A percentile compares a stretch with the other conserved stretches of the same genome.
Conservation (phyloP, 331 rosid genomes). For the Stylosanthes scabra region DNA sequence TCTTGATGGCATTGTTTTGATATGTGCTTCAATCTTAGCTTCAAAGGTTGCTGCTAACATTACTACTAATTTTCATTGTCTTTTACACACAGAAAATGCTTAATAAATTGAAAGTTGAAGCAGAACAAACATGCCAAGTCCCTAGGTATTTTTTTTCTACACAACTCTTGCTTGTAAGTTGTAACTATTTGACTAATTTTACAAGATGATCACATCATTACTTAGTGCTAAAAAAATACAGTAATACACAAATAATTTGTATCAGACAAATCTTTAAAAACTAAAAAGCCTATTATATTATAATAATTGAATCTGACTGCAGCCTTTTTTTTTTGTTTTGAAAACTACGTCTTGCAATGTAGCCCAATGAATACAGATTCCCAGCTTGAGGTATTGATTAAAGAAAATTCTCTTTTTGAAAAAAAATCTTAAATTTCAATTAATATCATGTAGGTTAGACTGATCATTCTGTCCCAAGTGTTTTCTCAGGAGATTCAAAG, state of each 20-base stretch:
- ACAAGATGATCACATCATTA: no score
- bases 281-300: not conserved
- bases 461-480: not conserved
- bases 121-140: slow-evolving; percentile 41
- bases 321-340: not conserved
- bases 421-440: slow-evolving; percentile 1
- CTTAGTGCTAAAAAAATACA: no score
- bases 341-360: slow-evolving; percentile 32
- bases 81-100: slow-evolving; percentile 44
- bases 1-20: not conserved
- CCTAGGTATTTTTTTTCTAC: slow-evolving; percentile 45
- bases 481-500: slow-evolving; percentile 50
- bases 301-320: not conserved
- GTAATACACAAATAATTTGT: not conserved
- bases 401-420: not conserved
- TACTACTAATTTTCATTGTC: slow-evolving; percentile 15
- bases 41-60: slow-evolving; percentile 1
- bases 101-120: slow-evolving; percentile 46
- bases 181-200: not conserved
- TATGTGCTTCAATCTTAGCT: not conserved
- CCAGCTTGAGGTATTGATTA: slow-evolving; percentile 51
- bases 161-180: not conserved
- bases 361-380: slow-evolving; percentile 41
- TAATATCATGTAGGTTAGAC: not conserved
- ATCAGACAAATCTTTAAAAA: no score